Percentiles rank a stretch among this genome's conserved stretches.
Evolutionary conservation across 1,139 yeast genomes (phyloP).

Genomic region (Candida sojae): DNA sequence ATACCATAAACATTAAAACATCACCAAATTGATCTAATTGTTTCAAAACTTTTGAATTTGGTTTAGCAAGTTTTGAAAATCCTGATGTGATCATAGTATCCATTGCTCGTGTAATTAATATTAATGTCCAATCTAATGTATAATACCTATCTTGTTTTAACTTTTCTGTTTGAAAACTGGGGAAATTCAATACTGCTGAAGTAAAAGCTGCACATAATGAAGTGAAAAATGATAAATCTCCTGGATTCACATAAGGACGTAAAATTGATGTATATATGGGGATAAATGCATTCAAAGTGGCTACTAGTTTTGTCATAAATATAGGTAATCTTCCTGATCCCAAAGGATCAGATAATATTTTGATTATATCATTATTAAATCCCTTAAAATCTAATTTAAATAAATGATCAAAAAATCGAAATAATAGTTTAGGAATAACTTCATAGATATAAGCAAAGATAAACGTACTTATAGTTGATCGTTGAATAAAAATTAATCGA

Average conservation of each 20-base stretch:
- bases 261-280: conserved; percentile 14
- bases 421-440: conserved; percentile 30
- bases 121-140: conserved; percentile 26
- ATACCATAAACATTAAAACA: conserved; percentile 19
- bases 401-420: conserved; percentile 19
- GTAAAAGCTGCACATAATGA: conserved; percentile 20
- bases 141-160: conserved; percentile 19
- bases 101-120: conserved; percentile 23
- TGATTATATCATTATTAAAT: conserved; percentile 13
- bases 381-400: conserved; percentile 15
- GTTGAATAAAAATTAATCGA: conserved; percentile 10
- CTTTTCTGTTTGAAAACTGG: conserved; percentile 19
- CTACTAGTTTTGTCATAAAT: conserved; percentile 24
- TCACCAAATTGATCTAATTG: conserved; percentile 13
- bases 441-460: conserved; percentile 39
- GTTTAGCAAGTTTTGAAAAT: conserved; percentile 14
- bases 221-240: conserved; percentile 5
- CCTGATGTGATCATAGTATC: conserved; percentile 22
- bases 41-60: background rate
- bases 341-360: conserved; percentile 23
- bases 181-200: conserved; percentile 21
- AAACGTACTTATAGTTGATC: conserved; percentile 26
- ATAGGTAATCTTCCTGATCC: conserved; percentile 33
- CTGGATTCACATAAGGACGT: conserved; percentile 4
- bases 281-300: conserved; percentile 18